phyloP scores from a whole-genome alignment of 805 yeast species.

The Debaryomyces hansenii region DNA sequence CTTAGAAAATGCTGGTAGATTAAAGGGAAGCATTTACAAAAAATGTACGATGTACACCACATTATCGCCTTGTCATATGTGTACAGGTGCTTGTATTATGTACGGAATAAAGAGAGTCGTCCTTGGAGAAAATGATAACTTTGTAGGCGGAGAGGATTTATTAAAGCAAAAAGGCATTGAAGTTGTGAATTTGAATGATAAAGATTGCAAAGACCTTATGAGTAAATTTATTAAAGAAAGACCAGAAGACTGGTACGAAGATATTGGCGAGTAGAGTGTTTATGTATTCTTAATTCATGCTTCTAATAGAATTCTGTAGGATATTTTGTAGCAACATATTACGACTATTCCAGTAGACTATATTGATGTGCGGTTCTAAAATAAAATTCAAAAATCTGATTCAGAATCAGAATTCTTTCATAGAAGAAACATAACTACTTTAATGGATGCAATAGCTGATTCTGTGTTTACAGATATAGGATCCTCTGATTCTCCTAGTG shows the following conservation, averaged over 20 bases:
- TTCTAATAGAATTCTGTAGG: too few species aligned
- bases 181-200: constrained; percentile 59
- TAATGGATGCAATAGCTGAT: constrained; percentile 71
- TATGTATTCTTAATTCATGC: too few species aligned
- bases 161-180: constrained; percentile 68
- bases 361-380: too few species aligned
- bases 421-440: too few species aligned
- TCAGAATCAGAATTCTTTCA: too few species aligned
- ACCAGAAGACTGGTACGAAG: constrained; percentile 81
- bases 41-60: constrained; percentile 91
- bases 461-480: constrained; percentile 46
- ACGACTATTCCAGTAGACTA: too few species aligned
- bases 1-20: constrained; percentile 86
- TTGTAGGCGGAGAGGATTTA: constrained; percentile 80
- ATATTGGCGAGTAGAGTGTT: constrained; percentile 52
- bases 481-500: constrained; percentile 25
- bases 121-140: constrained; percentile 83
- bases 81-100: constrained; percentile 88
- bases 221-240: constrained; percentile 71
- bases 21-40: constrained; percentile 76
- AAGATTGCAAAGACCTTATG: constrained; percentile 72
- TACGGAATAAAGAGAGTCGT: constrained; percentile 89
- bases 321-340: too few species aligned
- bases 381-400: too few species aligned
- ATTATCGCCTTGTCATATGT: constrained; percentile 91